phyloP scores from a whole-genome alignment of 495 filamentous ascomycete genomes.

The Penicillium simplicissimum region DNA sequence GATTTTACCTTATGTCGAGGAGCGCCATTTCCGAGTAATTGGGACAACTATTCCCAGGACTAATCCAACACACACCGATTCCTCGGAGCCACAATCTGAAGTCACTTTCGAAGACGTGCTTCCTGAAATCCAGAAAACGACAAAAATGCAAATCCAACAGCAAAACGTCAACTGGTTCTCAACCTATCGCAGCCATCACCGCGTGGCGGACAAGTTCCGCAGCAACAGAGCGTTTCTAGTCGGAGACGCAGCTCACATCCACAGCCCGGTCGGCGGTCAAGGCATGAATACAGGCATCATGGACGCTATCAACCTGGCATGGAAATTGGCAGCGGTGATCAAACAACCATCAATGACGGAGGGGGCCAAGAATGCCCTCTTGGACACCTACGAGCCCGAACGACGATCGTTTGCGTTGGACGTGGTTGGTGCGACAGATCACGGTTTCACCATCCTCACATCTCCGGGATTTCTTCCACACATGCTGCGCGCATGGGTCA shows the following conservation, averaged over 20 bases:
- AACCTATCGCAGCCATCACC: slow-evolving; percentile 37
- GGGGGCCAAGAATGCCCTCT: slow-evolving; percentile 38
- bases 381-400: slow-evolving; percentile 55
- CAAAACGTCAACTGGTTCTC: slow-evolving; percentile 42
- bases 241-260: slow-evolving; percentile 56
- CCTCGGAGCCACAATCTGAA: slow-evolving; percentile 10
- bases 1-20: slow-evolving; percentile 27
- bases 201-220: slow-evolving; percentile 33
- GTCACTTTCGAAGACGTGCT: slow-evolving; percentile 36
- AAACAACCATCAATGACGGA: slow-evolving; percentile 31
- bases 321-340: slow-evolving; percentile 53
- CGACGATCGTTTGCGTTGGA: slow-evolving; percentile 40
- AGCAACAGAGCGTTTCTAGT: slow-evolving; percentile 36
- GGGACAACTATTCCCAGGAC: slow-evolving; percentile 19
- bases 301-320: slow-evolving; percentile 59
- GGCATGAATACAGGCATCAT: slow-evolving; percentile 64
- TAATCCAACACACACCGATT: neutral
- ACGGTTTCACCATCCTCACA: slow-evolving; percentile 30
- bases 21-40: slow-evolving; percentile 25
- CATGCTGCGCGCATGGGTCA: slow-evolving; percentile 33
- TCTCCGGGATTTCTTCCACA: slow-evolving; percentile 24
- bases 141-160: slow-evolving; percentile 27
- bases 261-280: slow-evolving; percentile 57
- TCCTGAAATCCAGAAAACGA: slow-evolving; percentile 19
- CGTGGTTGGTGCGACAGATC: slow-evolving; percentile 35